Conservation (phyloP, 2,329 filamentous ascomycete species). For the Biscogniauxia mediterranea region DNA sequence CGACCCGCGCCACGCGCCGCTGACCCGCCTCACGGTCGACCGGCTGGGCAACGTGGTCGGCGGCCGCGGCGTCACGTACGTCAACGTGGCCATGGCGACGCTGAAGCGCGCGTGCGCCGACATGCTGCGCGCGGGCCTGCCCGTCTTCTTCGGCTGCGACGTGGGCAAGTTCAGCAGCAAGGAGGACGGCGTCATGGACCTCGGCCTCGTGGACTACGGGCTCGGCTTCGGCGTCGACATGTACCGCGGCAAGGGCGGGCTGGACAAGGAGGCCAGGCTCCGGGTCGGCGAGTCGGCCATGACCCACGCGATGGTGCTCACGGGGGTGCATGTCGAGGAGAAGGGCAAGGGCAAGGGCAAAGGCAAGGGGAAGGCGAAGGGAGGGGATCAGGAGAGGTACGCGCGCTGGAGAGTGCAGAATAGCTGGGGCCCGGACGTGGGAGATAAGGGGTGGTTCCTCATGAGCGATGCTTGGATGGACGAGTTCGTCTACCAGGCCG, state of each 20-base stretch:
- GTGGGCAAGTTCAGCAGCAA: constrained; percentile 79
- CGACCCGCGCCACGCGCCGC: constrained; percentile 76
- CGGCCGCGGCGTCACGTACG: constrained; percentile 72
- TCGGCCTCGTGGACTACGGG: constrained; percentile 72
- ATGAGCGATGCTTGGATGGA: constrained; percentile 83
- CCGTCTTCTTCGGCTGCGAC: constrained; percentile 86
- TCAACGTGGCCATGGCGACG: constrained; percentile 73
- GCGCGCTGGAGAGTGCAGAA: constrained; percentile 87
- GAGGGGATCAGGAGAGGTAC: constrained; percentile 46
- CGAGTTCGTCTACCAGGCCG: constrained; percentile 81
- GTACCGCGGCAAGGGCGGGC: constrained; percentile 45
- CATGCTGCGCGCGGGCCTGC: constrained; percentile 75
- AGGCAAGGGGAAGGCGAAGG: constrained; percentile 37
- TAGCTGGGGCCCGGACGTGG: constrained; percentile 70
- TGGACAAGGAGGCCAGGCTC: constrained; percentile 75
- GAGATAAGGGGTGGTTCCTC: constrained; percentile 82
- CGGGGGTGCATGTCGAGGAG: constrained; percentile 83
- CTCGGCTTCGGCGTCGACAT: constrained; percentile 79
- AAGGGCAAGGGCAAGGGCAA: no score
- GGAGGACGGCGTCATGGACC: constrained; percentile 74
- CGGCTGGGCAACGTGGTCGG: constrained; percentile 80
- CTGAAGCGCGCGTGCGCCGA: constrained; percentile 73
- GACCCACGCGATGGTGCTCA: constrained; percentile 93
- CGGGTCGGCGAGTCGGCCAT: constrained; percentile 74
- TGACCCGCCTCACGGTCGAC: constrained; percentile 71